Evolutionary conservation across 2,329 filamentous ascomycete species (phyloP), one percentile per base, ranked within the genome.

Genomic region (Neonectria punicea): DNA sequence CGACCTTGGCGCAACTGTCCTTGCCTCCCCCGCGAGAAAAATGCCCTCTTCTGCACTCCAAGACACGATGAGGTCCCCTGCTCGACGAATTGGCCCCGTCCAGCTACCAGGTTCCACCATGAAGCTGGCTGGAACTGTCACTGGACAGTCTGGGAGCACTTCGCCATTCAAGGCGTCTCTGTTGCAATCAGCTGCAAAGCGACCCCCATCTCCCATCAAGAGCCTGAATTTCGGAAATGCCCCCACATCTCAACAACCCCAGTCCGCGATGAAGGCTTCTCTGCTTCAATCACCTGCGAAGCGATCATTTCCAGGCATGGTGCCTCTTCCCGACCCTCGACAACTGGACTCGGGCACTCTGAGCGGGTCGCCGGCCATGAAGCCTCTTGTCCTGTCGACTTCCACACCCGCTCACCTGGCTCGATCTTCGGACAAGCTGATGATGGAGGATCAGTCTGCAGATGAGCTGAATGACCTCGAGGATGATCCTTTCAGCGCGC

Each of bases 11-110:
- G 71, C 77, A 4, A 76, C 81, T 1, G 77, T 82, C 13, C 76
- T 89, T 47, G 80, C 77, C 20, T 90, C 87, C 49, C 87, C 89
- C 2, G 85, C 87, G n/a, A 84, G 86, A 60, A 82, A 87, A 30
- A 81, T 82, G 9, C 82, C 85, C 2, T 71, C 82, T 5, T 86
- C 86, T 1, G 84, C 87, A 0, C 81, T 79, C 68, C 89, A 86
- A 70, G 87, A 88, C 25, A 77, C 82, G 0, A 79, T 89, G 74
- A 87, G 82, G 66, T 86, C 85, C 2, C 87, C 88, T 0, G 85
- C 88, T 1, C 87, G 86, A 73, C 76, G 77, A 34, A 78, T 79
- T 30, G 75, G 75, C 13, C 61, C 71, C 20, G 59, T 77, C 49
- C 63, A 73, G 14, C 67, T 80, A 7, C 78, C 77, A 11, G 76